A percentile compares a stretch with the other conserved stretches of the same genome.
Evolutionary conservation across 2,329 filamentous ascomycete species (phyloP).

Genomic region (Ceratocystis harringtonii): DNA sequence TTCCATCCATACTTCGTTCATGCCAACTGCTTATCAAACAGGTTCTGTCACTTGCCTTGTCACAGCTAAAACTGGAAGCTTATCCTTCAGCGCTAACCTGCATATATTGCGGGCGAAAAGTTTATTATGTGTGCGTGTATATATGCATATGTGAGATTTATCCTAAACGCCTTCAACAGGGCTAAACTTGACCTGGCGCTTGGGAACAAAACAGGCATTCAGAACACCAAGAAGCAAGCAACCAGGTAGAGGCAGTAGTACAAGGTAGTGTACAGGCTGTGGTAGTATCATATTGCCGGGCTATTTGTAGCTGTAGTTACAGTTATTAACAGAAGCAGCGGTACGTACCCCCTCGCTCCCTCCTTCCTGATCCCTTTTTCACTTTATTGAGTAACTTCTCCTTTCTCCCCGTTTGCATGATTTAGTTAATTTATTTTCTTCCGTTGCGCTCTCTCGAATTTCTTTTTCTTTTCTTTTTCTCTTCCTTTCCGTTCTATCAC

Average conservation of each 20-base stretch:
- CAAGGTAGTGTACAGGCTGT: not conserved
- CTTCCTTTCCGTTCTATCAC: not conserved
- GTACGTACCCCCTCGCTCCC: not conserved
- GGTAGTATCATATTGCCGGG: not conserved
- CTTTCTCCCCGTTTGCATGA: constrained; percentile 7
- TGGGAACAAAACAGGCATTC: not conserved
- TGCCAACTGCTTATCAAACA: not conserved
- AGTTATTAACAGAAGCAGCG: not conserved
- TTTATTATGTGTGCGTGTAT: not conserved
- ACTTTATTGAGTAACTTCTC: constrained; percentile 6
- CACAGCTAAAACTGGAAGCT: not conserved
- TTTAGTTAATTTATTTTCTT: constrained; percentile 7
- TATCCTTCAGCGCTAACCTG: no score
- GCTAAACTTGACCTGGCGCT: not conserved
- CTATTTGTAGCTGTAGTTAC: not conserved
- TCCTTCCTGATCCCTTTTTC: not conserved
- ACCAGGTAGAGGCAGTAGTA: not conserved
- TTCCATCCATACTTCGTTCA: not conserved
- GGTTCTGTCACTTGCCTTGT: not conserved
- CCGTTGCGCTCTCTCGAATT: not conserved
- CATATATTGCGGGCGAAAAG: no score
- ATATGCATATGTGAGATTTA: no score
- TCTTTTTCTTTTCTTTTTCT: not conserved
- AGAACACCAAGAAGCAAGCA: not conserved
- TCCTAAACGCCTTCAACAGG: no score